A percentile compares a stretch with the other conserved stretches of the same genome.
These are phyloP conservation scores for Firmiana major DNA, from an alignment of 345 rosid species.

Conservation along the genomic window DNA sequence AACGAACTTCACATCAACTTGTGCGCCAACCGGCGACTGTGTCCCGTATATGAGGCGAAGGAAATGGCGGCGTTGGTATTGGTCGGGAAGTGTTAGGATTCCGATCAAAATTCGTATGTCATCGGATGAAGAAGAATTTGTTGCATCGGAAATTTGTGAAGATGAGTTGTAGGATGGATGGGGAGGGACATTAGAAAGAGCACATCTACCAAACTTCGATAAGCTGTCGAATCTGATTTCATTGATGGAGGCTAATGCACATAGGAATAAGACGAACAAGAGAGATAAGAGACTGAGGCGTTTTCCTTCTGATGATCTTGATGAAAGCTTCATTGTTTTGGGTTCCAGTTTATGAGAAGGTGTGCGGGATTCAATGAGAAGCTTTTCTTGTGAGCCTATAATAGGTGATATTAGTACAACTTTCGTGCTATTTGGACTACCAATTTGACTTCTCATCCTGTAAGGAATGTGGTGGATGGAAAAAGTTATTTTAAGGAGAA, in stretches of 20 bases:
- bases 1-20: conserved; percentile 76
- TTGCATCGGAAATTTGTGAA: background rate
- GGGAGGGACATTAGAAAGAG: conserved; percentile 23
- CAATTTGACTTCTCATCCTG: conserved; percentile 27
- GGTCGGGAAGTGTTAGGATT: conserved; percentile 73
- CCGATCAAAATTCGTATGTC: conserved; percentile 69
- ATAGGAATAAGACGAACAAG: conserved; percentile 8
- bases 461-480: conserved; percentile 23
- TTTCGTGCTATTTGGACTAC: conserved; percentile 29
- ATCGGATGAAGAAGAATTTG: conserved; percentile 26
- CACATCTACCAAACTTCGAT: conserved; percentile 46
- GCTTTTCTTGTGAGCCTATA: background rate
- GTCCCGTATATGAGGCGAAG: conserved; percentile 67
- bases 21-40: conserved; percentile 37
- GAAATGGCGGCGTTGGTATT: conserved; percentile 66
- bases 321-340: conserved; percentile 7
- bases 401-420: background rate
- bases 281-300: background rate
- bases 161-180: conserved; percentile 18
- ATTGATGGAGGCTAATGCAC: conserved; percentile 18
- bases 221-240: conserved; percentile 22
- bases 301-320: background rate
- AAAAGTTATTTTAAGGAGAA: background rate
- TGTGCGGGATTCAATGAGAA: background rate
- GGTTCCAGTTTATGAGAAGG: background rate